Percentiles rank a stretch among this genome's conserved stretches.
phyloP scores from a whole-genome alignment of 306 rosid genomes.

The cucumber (Cucumis sativus) region DNA sequence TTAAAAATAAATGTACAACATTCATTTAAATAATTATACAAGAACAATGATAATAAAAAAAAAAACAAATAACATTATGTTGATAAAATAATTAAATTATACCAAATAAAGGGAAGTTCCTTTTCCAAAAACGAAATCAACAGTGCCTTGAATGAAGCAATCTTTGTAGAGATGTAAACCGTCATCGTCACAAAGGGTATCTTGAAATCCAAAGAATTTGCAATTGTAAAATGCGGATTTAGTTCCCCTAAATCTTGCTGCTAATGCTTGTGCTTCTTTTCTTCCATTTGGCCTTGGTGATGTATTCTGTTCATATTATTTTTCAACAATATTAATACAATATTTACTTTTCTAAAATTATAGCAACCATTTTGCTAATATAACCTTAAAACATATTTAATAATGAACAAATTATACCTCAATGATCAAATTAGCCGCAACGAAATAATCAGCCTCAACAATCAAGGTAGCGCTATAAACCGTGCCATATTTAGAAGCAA shows the following conservation, averaged over 20 bases:
- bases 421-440: slow-evolving; percentile 25
- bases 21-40: no score
- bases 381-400: no score
- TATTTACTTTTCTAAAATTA: no score
- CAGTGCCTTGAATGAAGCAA: slow-evolving; percentile 32
- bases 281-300: slow-evolving; percentile 24
- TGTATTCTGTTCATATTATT: slow-evolving; percentile 16
- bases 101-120: slow-evolving; percentile 38
- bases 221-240: slow-evolving; percentile 28
- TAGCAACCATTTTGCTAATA: no score
- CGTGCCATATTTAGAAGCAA: slow-evolving; percentile 32
- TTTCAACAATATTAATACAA: no score
- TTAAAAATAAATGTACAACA: no score
- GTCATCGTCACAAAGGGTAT: slow-evolving; percentile 37
- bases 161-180: slow-evolving; percentile 33
- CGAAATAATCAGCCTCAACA: slow-evolving; percentile 23
- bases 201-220: slow-evolving; percentile 29
- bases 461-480: slow-evolving; percentile 43
- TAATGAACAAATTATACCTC: slow-evolving; percentile 4
- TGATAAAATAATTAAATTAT: background rate
- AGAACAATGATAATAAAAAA: no score
- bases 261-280: slow-evolving; percentile 29
- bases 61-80: no score
- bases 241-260: slow-evolving; percentile 27
- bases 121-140: slow-evolving; percentile 32